A percentile compares a stretch with the other conserved stretches of the same genome.
Evolutionary conservation across 2,329 filamentous ascomycete genomes (phyloP).

Genomic region (Colletotrichum salicis): DNA sequence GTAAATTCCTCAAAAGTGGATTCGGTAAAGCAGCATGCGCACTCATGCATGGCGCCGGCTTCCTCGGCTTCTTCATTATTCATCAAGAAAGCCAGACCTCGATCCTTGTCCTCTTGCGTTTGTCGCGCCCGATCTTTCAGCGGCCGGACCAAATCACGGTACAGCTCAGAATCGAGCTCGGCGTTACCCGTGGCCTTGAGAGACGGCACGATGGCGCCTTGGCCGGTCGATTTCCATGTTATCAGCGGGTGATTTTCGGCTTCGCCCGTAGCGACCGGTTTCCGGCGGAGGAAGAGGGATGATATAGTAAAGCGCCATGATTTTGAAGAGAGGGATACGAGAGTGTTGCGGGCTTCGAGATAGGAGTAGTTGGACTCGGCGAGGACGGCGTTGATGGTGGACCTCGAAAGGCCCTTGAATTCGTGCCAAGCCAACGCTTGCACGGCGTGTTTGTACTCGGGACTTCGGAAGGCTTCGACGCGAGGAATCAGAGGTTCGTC

Average conservation of each 20-base stretch:
- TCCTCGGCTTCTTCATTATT: slow-evolving; percentile 70
- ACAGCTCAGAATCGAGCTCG: slow-evolving; percentile 72
- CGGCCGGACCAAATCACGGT: slow-evolving; percentile 65
- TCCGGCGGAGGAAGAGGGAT: slow-evolving; percentile 75
- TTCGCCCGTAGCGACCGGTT: slow-evolving; percentile 62
- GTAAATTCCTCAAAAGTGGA: slow-evolving; percentile 79
- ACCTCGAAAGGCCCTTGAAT: slow-evolving; percentile 78
- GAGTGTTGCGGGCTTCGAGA: slow-evolving; percentile 74
- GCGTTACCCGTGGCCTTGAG: slow-evolving; percentile 73
- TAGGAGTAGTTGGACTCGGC: slow-evolving; percentile 86
- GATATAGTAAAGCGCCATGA: slow-evolving; percentile 83
- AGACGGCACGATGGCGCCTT: slow-evolving; percentile 65
- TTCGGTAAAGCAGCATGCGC: slow-evolving; percentile 80
- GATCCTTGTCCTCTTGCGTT: slow-evolving; percentile 62
- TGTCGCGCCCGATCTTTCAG: slow-evolving; percentile 56
- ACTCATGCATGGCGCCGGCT: slow-evolving; percentile 71
- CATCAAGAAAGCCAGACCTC: slow-evolving; percentile 60
- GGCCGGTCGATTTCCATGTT: slow-evolving; percentile 67
- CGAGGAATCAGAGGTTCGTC: slow-evolving; percentile 53
- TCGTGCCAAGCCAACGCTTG: slow-evolving; percentile 76
- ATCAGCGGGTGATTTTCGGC: slow-evolving; percentile 72
- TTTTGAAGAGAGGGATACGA: slow-evolving; percentile 75
- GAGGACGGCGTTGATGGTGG: slow-evolving; percentile 80
- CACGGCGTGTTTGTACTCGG: slow-evolving; percentile 75
- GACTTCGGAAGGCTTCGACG: slow-evolving; percentile 74